Conservation (phyloP, 257 asterid genomes). For the Nicotiana tomentosiformis region DNA sequence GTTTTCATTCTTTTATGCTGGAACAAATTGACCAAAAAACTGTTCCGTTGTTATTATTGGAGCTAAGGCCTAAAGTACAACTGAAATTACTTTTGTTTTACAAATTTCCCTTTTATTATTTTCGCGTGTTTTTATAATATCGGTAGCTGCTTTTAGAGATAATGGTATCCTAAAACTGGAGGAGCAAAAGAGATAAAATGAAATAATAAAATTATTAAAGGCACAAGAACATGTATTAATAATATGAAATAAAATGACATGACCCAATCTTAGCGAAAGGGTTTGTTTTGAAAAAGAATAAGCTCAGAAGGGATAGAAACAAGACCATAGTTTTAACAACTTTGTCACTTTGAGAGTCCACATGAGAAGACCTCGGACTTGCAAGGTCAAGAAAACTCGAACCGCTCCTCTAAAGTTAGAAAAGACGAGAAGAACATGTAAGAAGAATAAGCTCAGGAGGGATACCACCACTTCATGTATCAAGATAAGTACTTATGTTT, state of each 20-base stretch:
- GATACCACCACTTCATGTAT: background rate
- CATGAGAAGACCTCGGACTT: background rate
- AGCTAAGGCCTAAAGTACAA: background rate
- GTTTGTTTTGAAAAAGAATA: background rate
- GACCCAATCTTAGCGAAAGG: background rate
- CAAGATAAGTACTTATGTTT: background rate
- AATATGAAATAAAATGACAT: background rate
- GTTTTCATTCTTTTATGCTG: background rate
- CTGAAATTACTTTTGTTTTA: background rate
- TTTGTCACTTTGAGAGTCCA: background rate
- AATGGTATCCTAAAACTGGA: background rate
- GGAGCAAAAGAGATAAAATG: background rate
- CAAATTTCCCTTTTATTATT: background rate
- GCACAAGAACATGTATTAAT: background rate
- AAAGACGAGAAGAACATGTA: background rate
- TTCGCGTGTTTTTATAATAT: background rate
- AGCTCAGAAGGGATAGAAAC: slow-evolving; percentile 8
- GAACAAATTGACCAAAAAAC: background rate
- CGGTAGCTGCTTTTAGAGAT: too few relatives aligned
- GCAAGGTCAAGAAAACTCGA: slow-evolving; percentile 11
- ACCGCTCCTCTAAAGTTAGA: background rate
- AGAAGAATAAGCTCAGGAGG: slow-evolving; percentile 8
- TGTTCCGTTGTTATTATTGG: background rate
- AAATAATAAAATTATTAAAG: background rate
- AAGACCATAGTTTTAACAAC: background rate